Conservation (phyloP, 2,329 filamentous ascomycete genomes). For the Rhexocercosporidium sp. region DNA sequence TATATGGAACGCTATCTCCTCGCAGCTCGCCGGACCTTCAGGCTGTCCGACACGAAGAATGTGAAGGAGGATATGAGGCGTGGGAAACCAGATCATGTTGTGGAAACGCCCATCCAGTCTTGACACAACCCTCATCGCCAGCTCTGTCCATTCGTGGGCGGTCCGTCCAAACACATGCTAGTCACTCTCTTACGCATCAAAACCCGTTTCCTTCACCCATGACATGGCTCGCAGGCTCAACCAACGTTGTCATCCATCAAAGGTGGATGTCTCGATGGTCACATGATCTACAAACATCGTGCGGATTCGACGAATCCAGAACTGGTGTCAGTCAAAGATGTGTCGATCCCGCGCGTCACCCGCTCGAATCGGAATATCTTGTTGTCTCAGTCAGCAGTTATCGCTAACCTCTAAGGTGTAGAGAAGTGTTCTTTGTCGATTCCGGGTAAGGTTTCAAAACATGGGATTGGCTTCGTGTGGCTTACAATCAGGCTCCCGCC, state of each 20-base stretch:
- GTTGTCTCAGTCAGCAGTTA: not conserved
- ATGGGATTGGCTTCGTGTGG: slow-evolving; percentile 8
- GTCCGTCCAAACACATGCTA: not conserved
- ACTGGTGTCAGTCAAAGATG: too few species aligned
- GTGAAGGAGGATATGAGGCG: not conserved
- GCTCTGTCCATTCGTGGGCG: not conserved
- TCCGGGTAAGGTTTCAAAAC: not conserved
- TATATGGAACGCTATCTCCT: not conserved
- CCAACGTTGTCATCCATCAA: not conserved
- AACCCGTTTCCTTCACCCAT: not conserved
- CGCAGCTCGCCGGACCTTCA: not conserved
- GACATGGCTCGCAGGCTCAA: not conserved
- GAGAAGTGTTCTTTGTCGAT: not conserved
- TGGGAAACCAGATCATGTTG: not conserved
- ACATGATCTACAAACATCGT: not conserved
- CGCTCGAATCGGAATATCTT: not conserved
- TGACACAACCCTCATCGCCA: not conserved
- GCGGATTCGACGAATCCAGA: not conserved
- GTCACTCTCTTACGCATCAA: not conserved
- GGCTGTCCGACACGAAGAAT: not conserved
- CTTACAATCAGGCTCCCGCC: not conserved
- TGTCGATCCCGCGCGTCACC: not conserved
- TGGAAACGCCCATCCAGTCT: not conserved
- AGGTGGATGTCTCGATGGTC: not conserved
- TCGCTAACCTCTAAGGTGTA: not conserved